These are phyloP conservation scores for Leucocoprinus leucothites DNA, from an alignment of 768 basidiomycete genomes.

Conservation along the genomic window DNA sequence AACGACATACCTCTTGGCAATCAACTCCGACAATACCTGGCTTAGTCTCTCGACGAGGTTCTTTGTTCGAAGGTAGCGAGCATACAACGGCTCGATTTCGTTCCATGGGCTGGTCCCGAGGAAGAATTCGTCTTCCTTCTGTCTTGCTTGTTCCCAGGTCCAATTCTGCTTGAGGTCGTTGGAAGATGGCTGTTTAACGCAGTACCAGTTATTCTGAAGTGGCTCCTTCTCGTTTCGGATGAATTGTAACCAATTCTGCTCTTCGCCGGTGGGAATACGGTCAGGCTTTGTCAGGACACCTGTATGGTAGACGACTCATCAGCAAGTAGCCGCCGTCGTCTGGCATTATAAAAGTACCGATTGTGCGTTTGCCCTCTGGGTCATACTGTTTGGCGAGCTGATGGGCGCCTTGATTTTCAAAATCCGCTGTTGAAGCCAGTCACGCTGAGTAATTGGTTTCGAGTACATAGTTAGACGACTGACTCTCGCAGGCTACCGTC, in stretches of 20 bases:
- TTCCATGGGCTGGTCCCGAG: slow-evolving; percentile 48
- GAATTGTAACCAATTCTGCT: slow-evolving; percentile 51
- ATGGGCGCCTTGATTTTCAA: slow-evolving; percentile 76
- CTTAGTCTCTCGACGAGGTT: slow-evolving; percentile 60
- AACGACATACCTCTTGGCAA: slow-evolving; percentile 49
- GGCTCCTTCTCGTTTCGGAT: slow-evolving; percentile 52
- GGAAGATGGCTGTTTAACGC: slow-evolving; percentile 53
- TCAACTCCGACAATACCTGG: slow-evolving; percentile 56
- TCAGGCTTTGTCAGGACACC: slow-evolving; percentile 78
- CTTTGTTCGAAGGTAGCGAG: slow-evolving; percentile 47
- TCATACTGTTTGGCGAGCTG: slow-evolving; percentile 60
- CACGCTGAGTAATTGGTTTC: not conserved
- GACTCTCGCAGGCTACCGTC: slow-evolving; percentile 64
- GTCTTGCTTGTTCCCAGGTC: slow-evolving; percentile 60
- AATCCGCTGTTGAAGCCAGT: slow-evolving; percentile 51
- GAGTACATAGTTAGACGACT: slow-evolving; percentile 15
- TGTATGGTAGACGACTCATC: slow-evolving; percentile 17
- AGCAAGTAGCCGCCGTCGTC: not conserved
- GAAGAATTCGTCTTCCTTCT: slow-evolving; percentile 57
- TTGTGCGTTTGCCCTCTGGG: slow-evolving; percentile 61
- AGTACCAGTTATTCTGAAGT: slow-evolving; percentile 57
- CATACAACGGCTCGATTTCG: slow-evolving; percentile 45
- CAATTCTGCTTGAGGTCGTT: slow-evolving; percentile 46
- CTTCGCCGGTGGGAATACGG: slow-evolving; percentile 55
- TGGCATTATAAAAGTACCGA: slow-evolving; percentile 43